Evolutionary conservation across 2,329 filamentous ascomycete species (phyloP).

Genomic region (Arthrobotrys iridis): DNA sequence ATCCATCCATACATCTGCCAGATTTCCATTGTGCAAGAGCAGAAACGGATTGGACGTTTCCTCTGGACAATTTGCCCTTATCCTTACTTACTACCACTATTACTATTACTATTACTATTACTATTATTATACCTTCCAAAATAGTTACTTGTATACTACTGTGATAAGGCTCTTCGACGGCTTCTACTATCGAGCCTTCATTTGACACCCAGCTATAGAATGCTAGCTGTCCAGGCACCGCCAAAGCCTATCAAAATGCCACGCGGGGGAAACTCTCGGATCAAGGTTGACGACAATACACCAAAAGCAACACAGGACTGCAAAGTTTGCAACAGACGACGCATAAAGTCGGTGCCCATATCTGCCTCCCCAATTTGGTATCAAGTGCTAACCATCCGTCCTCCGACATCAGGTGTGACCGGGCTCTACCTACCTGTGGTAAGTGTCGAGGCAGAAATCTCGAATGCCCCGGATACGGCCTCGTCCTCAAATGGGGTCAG

Average conservation of each 20-base stretch:
- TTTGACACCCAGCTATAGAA: constrained; percentile 21
- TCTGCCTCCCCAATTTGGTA: background rate
- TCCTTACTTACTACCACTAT: background rate
- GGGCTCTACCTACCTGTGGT: constrained; percentile 44
- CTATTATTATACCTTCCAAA: background rate
- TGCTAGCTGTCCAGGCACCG: constrained; percentile 49
- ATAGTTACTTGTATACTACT: background rate
- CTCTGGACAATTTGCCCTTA: background rate
- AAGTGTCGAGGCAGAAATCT: constrained; percentile 50
- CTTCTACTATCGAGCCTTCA: background rate
- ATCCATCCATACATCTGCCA: background rate
- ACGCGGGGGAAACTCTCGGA: constrained; percentile 48
- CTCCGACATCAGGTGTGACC: constrained; percentile 38
- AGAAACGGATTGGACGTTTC: background rate
- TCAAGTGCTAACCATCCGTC: background rate
- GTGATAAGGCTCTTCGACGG: background rate
- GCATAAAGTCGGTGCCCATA: constrained; percentile 46
- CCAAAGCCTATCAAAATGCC: constrained; percentile 52
- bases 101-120: background rate
- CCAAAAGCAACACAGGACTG: constrained; percentile 51
- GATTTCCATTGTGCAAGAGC: constrained; percentile 5
- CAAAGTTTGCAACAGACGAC: constrained; percentile 51
- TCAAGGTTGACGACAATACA: constrained; percentile 51
- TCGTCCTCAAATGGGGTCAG: constrained; percentile 54
- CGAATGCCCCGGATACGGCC: constrained; percentile 53